Base-by-base conservation (phyloP, 2,329 filamentous ascomycete genomes). In the Peltaster fructicola region DNA sequence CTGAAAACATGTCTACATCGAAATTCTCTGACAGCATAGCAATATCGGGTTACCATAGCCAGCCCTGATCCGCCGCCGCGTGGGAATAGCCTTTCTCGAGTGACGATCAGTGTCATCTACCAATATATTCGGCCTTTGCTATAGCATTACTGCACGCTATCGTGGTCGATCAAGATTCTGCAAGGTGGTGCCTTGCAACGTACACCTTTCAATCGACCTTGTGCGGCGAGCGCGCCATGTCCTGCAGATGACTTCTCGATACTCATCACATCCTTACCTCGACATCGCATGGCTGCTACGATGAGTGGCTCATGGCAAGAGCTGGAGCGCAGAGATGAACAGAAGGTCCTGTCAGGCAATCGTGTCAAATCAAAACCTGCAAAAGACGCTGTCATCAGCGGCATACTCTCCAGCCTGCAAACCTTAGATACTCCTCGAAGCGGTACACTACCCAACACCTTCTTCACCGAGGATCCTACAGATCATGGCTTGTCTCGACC, bases 341-440 rank as follows among this genome's bases (percentile, higher is more conserved):
- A 20, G 13, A 20, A 20, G 19, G 13, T 7, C 27, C 49, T 7
- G n/a, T n/a, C n/a, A n/a, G n/a, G n/a, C n/a, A 48, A 49, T 38
- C 43, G 44, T 35, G 36, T 53, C 25, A 50, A 47, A 33, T 36
- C 44, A 17, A 41, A 32, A 24, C 56, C 62, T 19, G 59, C 66
- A 8, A 68, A 68, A 23, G 73, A 75, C 30, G 73, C 78, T 44
- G 65, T 82, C 45, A 80, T 73, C 33, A 65, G 65, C 9, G 65
- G 63, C 23, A 56, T 73, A 31, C 68, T 73, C 44, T 63, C 65
- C 32, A 70, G 68, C 15, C 56, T 73, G 20, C 65, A 66, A 29
- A 37, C 40, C 5, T 38, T 47, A 15, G 29, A 34, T 9, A 38
- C 40, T 14, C 29, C 41, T 27, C 38, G 37, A 8, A 30, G 23